phyloP scores from a whole-genome alignment of 305 asterid species.

The Fraxinus platypoda region DNA sequence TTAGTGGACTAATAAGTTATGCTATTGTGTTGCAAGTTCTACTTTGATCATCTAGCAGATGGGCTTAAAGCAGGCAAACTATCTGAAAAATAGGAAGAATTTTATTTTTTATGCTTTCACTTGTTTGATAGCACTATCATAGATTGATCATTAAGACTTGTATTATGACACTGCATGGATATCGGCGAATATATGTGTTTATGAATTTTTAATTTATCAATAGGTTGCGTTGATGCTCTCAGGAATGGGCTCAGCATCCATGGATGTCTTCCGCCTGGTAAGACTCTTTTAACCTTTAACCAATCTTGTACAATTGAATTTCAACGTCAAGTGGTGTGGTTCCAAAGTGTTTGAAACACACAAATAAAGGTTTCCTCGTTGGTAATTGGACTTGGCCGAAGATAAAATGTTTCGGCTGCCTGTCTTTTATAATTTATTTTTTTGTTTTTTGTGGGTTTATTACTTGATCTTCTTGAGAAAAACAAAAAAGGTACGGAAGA shows the following conservation, averaged over 20 bases:
- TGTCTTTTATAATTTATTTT: background rate
- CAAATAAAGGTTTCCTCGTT: background rate
- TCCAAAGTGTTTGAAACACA: background rate
- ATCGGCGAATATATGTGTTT: background rate
- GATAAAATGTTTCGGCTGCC: background rate
- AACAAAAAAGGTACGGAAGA: background rate
- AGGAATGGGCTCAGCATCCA: constrained; percentile 83
- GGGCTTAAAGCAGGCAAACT: background rate
- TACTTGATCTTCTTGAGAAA: background rate
- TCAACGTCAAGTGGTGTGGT: background rate
- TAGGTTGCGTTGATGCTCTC: constrained; percentile 96
- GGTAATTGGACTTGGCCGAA: background rate
- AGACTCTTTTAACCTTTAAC: constrained; percentile 13
- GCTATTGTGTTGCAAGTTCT: background rate
- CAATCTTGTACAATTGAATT: background rate
- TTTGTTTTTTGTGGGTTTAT: background rate
- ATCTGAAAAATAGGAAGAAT: background rate
- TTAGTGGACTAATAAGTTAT: background rate
- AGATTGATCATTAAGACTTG: background rate
- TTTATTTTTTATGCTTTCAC: background rate
- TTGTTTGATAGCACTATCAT: background rate
- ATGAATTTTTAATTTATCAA: constrained; percentile 19
- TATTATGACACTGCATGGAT: background rate
- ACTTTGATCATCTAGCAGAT: background rate
- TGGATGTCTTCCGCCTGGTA: constrained; percentile 91